A percentile compares a stretch with the other conserved stretches of the same genome.
Evolutionary conservation across 441 rosid species (phyloP).

Genomic region (Lepidium campestre): DNA sequence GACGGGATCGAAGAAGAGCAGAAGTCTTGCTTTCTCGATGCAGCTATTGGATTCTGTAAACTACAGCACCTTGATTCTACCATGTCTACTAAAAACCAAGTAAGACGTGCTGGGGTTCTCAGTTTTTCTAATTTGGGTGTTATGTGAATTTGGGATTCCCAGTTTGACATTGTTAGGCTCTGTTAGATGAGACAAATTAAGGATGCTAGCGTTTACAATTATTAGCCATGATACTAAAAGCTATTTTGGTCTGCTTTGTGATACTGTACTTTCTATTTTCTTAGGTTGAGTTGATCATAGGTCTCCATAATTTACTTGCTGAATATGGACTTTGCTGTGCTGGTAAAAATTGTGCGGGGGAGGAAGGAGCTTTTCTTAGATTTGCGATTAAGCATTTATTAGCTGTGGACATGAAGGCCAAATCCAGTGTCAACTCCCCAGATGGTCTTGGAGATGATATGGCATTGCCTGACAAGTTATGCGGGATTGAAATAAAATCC

Average conservation of each 20-base stretch:
- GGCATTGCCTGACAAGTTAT: conserved; percentile 35
- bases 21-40: conserved; percentile 66
- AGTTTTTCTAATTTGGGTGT: neutral
- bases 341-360: conserved; percentile 71
- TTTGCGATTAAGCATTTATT: conserved; percentile 93
- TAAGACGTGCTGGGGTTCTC: conserved; percentile 26
- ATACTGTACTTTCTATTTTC: conserved; percentile 12
- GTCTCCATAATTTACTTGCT: conserved; percentile 89
- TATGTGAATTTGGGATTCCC: neutral
- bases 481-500: conserved; percentile 34
- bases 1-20: conserved; percentile 67
- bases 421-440: conserved; percentile 51
- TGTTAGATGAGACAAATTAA: neutral
- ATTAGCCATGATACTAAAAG: conserved; percentile 7
- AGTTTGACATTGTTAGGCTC: conserved; percentile 10
- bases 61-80: conserved; percentile 80
- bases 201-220: neutral
- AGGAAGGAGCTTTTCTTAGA: conserved; percentile 91
- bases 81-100: conserved; percentile 67
- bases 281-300: conserved; percentile 88
- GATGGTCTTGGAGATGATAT: conserved; percentile 39
- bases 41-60: conserved; percentile 90
- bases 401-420: conserved; percentile 89
- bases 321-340: conserved; percentile 95
- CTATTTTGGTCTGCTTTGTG: conserved; percentile 14